Evolutionary conservation across 768 basidiomycete species (phyloP).

Genomic region (Flagelloscypha sp.): DNA sequence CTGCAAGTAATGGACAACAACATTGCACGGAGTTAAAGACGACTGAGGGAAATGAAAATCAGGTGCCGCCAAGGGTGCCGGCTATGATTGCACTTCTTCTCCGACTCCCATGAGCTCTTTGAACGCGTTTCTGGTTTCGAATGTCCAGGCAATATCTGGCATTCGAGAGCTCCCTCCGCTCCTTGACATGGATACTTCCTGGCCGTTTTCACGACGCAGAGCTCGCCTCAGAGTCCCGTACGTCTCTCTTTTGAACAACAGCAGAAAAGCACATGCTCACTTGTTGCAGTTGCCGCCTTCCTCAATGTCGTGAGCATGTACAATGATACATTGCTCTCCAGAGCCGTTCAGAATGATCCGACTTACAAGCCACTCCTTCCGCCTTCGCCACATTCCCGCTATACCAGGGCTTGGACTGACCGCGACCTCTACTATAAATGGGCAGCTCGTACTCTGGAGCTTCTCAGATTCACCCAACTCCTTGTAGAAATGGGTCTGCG

Average conservation of each 20-base stretch:
- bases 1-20: not conserved
- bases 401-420: conserved; percentile 81
- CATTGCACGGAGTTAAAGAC: not conserved
- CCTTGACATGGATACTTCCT: conserved; percentile 91
- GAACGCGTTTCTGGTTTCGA: conserved; percentile 60
- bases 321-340: conserved; percentile 85
- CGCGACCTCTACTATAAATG: conserved; percentile 66
- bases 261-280: conserved; percentile 5
- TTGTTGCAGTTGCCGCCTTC: conserved; percentile 68
- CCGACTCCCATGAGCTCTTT: conserved; percentile 47
- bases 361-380: conserved; percentile 72
- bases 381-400: conserved; percentile 73
- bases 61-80: not conserved
- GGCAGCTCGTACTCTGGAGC: conserved; percentile 65
- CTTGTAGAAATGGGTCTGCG: conserved; percentile 84
- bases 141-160: conserved; percentile 78
- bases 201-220: conserved; percentile 97
- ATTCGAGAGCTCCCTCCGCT: conserved; percentile 83
- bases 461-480: conserved; percentile 75
- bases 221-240: conserved; percentile 87
- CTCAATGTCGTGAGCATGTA: conserved; percentile 88
- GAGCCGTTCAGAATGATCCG: conserved; percentile 52
- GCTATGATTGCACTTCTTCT: too few relatives aligned
- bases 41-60: conserved; percentile 4
- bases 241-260: conserved; percentile 35